Evolutionary conservation across 2,329 filamentous ascomycete species (phyloP), one percentile per base, ranked within the genome.

Genomic region (Aspergillus brunneoviolaceus): DNA sequence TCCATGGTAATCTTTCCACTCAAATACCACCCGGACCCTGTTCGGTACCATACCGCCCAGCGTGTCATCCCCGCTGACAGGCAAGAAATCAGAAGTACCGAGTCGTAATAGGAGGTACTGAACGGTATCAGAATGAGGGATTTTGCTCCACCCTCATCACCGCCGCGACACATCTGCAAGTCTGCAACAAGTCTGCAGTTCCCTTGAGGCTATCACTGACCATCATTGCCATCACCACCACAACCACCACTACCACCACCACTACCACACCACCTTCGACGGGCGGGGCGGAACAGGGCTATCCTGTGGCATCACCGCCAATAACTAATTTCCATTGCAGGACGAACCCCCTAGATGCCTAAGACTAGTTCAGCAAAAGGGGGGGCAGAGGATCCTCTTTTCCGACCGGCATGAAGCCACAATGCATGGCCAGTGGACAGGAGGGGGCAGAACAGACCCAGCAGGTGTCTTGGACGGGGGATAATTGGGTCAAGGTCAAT

Each of bases 371-470:
- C 39, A 33, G 21, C 42, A 16, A 12, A 23, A 31, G 23, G 23
- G 42, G 57, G 57, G 62, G 58, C 59, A 57, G 33, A 29, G 54
- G 51, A 47, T 51, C 52, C 55, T 51, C 60, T 45, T 45, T 42
- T 65, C 50, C 51, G 63, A 54, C 67, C 63, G 62, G 56, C 55
- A 61, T 68, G 67, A 65, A 64, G 62, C 62, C 62, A 63, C 58
- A 35, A 55, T 61, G 56, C 47, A 58, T 53, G 59, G 35, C 66
- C 60, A 73, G 63, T 73, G 72, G 72, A 63, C 61, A 60, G 65
- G 61, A 67, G 62, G 53, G 33, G 19, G 39, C 5, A 45, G 14
- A 45, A 19, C 14, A n/a, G 39, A 19, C 16, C 3, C 51, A 60
- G 59, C 58, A 58, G 62, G 60, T 39, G 59, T 52, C 27, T 25